Base-by-base conservation (phyloP, 2,329 filamentous ascomycete genomes). In the Aspergillus sclerotialis region DNA sequence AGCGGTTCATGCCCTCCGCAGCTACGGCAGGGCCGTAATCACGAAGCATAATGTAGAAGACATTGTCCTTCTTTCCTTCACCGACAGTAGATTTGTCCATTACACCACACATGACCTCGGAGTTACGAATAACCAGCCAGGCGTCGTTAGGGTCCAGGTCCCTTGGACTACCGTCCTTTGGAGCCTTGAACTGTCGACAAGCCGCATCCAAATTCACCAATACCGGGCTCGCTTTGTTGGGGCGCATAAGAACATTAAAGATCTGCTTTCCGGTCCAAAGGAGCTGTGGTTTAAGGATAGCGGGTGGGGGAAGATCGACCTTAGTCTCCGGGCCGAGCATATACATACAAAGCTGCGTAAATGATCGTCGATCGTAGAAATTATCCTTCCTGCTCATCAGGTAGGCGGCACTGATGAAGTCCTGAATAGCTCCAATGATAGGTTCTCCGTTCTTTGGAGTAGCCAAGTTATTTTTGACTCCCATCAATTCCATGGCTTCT, bases 81-180 rank as follows among this genome's bases (percentile, higher is more conserved):
- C 92, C 92, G n/a, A 98, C 86, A 0, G 89, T 96, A 1, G 86
- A 84, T 64, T 98, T 98, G 68, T 98, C 92, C 88, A 96, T 95
- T 39, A 82, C 77, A 41, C 92, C 92, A 55, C 90, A 96, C 85
- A 98, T 94, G 42, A 96, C 80, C 58, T 95, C 89, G 0, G 90
- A 96, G 56, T 98, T 96, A 37, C 90, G 84, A 42, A 98, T 82
- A 10, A 94, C 87, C 7, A 98, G 70, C 75, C 86, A 96, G 6
- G 82, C 80, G 58, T 98, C 92, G 46, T 92, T 86, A 11, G 84
- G 78, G 51, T 90, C 85, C 66, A 94, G 80, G 58, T 83, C 63
- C 24, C 54, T 55, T 16, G 63, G 60, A 8, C 43, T 41, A 2
- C 55, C 59, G 41, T 59, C 56, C 45, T 65, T 64, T 9, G 60